Evolutionary conservation across 148 eudicot genomes (phyloP).

Genomic region (Cornus florida): DNA sequence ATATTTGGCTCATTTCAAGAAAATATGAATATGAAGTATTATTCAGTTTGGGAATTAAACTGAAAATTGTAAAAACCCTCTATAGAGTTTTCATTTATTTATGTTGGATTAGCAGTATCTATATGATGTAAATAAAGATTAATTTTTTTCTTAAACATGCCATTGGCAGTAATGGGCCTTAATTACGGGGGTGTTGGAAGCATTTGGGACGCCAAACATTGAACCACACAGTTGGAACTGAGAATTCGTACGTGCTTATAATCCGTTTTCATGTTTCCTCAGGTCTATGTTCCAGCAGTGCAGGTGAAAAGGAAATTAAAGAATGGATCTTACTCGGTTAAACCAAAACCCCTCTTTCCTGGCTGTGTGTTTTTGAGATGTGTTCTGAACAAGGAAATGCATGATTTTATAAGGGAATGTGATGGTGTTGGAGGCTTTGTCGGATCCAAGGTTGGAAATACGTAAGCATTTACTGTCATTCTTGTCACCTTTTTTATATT

Average conservation of each 20-base stretch:
- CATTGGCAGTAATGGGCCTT: neutral
- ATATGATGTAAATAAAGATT: too few relatives aligned
- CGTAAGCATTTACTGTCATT: constrained; percentile 52
- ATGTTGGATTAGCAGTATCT: too few relatives aligned
- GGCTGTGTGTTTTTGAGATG: constrained; percentile 79
- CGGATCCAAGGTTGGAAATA: constrained; percentile 86
- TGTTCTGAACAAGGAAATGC: constrained; percentile 81
- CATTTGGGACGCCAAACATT: neutral
- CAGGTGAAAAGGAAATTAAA: constrained; percentile 75
- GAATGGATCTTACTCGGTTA: constrained; percentile 68
- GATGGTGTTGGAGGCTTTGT: constrained; percentile 82
- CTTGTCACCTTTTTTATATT: neutral
- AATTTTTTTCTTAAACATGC: neutral
- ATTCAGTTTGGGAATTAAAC: neutral
- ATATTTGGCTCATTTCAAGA: neutral
- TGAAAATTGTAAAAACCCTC: neutral
- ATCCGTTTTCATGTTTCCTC: constrained; percentile 26
- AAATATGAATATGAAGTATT: neutral
- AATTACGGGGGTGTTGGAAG: neutral
- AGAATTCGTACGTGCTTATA: constrained; percentile 3
- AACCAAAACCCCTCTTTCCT: constrained; percentile 75
- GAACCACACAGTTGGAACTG: neutral
- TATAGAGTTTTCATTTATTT: neutral
- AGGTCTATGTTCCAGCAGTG: constrained; percentile 77
- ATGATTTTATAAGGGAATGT: constrained; percentile 74